Evolutionary conservation across 345 rosid genomes (phyloP).

Genomic region (Pelargonium nanum): DNA sequence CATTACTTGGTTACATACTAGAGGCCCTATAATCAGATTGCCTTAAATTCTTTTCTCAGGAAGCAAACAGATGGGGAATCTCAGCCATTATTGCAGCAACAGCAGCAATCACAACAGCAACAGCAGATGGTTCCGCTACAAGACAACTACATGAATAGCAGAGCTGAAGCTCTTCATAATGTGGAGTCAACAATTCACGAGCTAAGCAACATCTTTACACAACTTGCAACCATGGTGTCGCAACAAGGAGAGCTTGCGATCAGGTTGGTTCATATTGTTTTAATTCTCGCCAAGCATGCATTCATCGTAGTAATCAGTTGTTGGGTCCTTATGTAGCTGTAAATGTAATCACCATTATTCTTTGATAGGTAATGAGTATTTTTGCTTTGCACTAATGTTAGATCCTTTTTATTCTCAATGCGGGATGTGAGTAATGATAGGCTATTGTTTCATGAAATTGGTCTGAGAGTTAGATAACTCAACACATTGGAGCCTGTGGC

Average conservation of each 20-base stretch:
- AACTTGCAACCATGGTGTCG: conserved; percentile 31
- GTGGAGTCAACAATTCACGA: conserved; percentile 65
- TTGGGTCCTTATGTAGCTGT: too few relatives aligned
- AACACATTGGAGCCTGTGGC: too few relatives aligned
- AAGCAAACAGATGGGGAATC: conserved; percentile 41
- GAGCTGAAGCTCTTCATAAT: conserved; percentile 63
- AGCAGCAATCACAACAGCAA: conserved; percentile 33
- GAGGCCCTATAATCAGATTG: neutral
- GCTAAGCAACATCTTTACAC: conserved; percentile 25
- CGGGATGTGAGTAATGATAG: too few relatives aligned
- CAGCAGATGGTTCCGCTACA: conserved; percentile 56
- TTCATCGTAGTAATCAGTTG: too few relatives aligned
- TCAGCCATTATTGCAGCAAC: conserved; percentile 37
- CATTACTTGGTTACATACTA: neutral
- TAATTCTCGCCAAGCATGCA: too few relatives aligned
- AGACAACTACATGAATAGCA: conserved; percentile 60
- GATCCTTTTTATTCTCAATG: too few relatives aligned
- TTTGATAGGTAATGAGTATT: too few relatives aligned
- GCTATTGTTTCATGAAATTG: too few relatives aligned
- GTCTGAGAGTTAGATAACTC: too few relatives aligned
- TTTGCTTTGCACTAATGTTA: too few relatives aligned
- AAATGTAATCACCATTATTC: too few relatives aligned
- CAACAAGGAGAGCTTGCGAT: conserved; percentile 44
- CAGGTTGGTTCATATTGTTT: conserved; percentile 13
- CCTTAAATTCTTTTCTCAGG: conserved; percentile 14